Base-by-base conservation (phyloP, 1,139 yeast species). In the Lodderomyces beijingensis region DNA sequence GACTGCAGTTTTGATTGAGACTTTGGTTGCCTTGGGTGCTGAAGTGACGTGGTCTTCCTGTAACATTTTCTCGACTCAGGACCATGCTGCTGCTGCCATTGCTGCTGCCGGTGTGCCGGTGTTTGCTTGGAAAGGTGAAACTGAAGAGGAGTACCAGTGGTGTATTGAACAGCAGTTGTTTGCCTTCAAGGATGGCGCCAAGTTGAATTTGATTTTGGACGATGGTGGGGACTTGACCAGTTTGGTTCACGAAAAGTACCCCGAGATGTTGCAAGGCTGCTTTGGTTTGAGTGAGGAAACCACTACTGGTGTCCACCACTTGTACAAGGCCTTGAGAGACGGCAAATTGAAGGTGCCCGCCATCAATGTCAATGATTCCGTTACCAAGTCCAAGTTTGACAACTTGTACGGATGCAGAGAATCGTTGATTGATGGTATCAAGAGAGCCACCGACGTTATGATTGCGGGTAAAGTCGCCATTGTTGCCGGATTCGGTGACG, bases 381-480 rank as follows among this genome's bases (percentile, higher is more conserved):
- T 93, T 59, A 91, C 99, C 75, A 91, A 91, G 77, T 91, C 98
- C 65, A 91, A 91, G 78, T 91, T 91, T 65, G 99, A 91, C 73
- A 91, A 91, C 91, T 79, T 91, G 68, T 91, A 91, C 82, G 99
- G 99, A 53, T 93, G 98, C 79, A 86, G 97, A 74, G 98, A 91
- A 77, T 93, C 99, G 48, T 81, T 91, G 57, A 76, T 91, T 53
- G 98, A 91, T 69, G 98, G 98, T 76, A 91, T 91, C 68, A 93
- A 91, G 82, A 88, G 99, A 76, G 99, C 98, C 66, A 91, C 99
- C 59, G 99, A 91, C 61, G 98, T 91, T 55, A 93, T 91, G 98
- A 84, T 91, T 62, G 98, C 97, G 50, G 99, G 99, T 76, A 91
- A 91, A 77, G 93, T 88, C 59, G 95, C 97, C 47, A 93, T 91